Conservation (phyloP, 2,329 filamentous ascomycete species). For the Teratosphaeria nubilosa region DNA sequence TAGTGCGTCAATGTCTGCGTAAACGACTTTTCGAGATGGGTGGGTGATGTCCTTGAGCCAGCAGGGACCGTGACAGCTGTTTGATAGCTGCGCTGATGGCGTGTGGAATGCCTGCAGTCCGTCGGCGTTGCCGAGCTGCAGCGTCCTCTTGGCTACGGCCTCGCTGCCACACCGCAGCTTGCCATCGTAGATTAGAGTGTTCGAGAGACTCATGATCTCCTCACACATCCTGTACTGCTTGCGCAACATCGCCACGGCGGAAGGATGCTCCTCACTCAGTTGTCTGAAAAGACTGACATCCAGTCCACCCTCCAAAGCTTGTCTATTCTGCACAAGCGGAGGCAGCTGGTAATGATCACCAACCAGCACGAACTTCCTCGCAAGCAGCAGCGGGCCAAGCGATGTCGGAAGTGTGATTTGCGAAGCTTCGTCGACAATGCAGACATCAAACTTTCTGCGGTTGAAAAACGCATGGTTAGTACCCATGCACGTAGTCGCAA, state of each 20-base stretch:
- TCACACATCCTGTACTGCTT: constrained; percentile 98
- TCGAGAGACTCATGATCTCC: constrained; percentile 90
- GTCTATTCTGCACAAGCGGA: constrained; percentile 84
- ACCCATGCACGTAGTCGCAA: constrained; percentile 89
- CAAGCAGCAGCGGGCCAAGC: constrained; percentile 85
- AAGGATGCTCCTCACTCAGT: constrained; percentile 77
- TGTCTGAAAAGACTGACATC: constrained; percentile 92
- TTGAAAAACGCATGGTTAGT: constrained; percentile 83
- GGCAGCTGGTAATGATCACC: constrained; percentile 95
- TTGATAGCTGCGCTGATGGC: background rate
- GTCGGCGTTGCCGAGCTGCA: constrained; percentile 32
- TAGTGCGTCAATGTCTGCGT: constrained; percentile 80
- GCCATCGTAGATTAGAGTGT: constrained; percentile 86
- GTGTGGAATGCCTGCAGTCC: constrained; percentile 26
- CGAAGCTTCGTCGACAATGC: constrained; percentile 95
- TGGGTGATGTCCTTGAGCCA: constrained; percentile 67
- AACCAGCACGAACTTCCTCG: constrained; percentile 84
- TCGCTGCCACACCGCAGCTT: constrained; percentile 80
- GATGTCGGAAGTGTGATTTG: constrained; percentile 96
- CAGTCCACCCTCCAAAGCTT: constrained; percentile 73
- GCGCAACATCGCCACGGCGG: constrained; percentile 80
- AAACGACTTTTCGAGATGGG: constrained; percentile 64
- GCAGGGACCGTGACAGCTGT: constrained; percentile 36
- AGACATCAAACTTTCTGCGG: constrained; percentile 89
- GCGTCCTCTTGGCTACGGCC: constrained; percentile 57